Evolutionary conservation across 75 land plant species (phyloP).

Genomic region (Ceratopteris richardii): DNA sequence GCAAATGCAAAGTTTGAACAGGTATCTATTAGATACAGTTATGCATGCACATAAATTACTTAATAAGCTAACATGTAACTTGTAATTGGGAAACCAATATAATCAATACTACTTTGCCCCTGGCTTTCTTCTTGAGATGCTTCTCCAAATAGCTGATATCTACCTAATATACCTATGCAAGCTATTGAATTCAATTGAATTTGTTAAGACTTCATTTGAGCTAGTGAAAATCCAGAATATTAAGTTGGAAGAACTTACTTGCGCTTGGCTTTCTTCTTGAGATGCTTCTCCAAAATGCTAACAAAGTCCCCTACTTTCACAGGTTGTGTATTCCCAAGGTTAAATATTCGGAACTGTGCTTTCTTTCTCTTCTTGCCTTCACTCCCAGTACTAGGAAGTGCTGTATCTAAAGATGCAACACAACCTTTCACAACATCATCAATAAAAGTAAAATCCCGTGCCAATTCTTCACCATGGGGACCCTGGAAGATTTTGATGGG

Average conservation of each 20-base stretch:
- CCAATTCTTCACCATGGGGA: constrained; percentile 49
- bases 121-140: no score
- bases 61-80: no score
- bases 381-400: constrained; percentile 57
- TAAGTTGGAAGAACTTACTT: constrained; percentile 17
- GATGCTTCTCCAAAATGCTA: constrained; percentile 49
- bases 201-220: no score
- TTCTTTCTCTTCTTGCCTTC: constrained; percentile 66
- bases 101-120: no score
- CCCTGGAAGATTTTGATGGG: constrained; percentile 64
- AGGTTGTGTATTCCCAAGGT: constrained; percentile 67
- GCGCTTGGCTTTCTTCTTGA: constrained; percentile 63
- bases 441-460: constrained; percentile 73
- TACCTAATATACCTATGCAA: no score
- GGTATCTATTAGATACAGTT: no score
- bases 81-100: no score
- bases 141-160: no score
- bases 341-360: constrained; percentile 61
- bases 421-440: constrained; percentile 80
- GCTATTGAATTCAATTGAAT: no score
- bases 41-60: no score
- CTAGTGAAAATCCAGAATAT: no score
- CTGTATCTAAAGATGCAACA: constrained; percentile 55
- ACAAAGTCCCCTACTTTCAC: constrained; percentile 67
- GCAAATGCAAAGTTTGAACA: no score